Evolutionary conservation across 2,329 filamentous ascomycete genomes (phyloP), one percentile per base, ranked within the genome.

Genomic region (Verticillium dahliae): DNA sequence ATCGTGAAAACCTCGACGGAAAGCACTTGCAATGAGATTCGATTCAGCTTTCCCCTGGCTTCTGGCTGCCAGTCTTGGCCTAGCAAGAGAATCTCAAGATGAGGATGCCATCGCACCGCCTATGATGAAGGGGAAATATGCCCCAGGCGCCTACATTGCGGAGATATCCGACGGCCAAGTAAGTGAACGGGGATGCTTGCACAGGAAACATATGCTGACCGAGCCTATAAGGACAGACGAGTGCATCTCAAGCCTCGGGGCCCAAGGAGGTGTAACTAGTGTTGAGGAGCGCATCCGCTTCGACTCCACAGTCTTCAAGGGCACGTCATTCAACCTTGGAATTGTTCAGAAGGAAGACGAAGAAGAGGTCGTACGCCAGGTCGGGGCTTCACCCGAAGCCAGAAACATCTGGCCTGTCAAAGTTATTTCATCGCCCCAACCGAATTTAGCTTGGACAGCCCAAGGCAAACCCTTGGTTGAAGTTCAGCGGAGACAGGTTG

Each of bases 91-190:
- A 22, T 3, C 7, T 50, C 33, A 18, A 27, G 34, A 4, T 7
- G 13, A 34, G 13, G 7, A 13, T 7, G 35, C 3, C 27, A 10
- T 13, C 6, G 4, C 5, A 27, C 15, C 38, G 3, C 18, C 18
- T 41, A 10, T 6, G 9, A 11, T 31, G 6, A 22, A 22, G 6
- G 37, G 6, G 6, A 34, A 39, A 14, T 57, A 22, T n/a, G 67
- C 84, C n/a, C 74, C 78, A 0, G 80, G 81, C 14, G 77, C 78
- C 13, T 85, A 79, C 69, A 81, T 85, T 63, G 76, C 85, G 61
- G 81, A 85, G 63, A 80, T 84, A 50, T 76, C 82, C 38, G 77
- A 81, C 35, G 74, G 74, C 15, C 72, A 80, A 66, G 81, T 82
- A 69, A 65, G 75, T 45, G 11, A 41, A 27, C 34, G 22, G 56